Percentiles rank a stretch among this genome's conserved stretches.
Conservation (phyloP, 805 yeast genomes). For the Kodamaea sagamina region DNA sequence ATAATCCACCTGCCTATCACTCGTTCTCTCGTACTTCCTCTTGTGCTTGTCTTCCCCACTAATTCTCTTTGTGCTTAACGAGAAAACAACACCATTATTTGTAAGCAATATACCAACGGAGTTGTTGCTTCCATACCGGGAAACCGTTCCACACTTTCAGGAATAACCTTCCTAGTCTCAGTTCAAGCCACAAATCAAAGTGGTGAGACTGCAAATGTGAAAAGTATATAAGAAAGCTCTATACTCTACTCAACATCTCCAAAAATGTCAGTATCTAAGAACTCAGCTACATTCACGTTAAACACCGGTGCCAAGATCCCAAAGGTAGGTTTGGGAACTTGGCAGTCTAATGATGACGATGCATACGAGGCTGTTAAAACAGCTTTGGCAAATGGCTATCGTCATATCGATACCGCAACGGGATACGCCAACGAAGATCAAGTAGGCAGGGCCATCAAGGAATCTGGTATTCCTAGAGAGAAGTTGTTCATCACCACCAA, state of each 20-base stretch:
- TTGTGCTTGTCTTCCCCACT: no score
- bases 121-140: no score
- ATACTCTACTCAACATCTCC: no score
- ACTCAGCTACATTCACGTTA: conserved; percentile 36
- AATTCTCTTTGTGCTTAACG: no score
- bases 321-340: conserved; percentile 73
- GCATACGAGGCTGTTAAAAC: conserved; percentile 57
- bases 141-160: no score
- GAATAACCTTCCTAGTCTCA: no score
- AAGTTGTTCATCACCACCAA: conserved; percentile 74
- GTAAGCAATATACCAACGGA: no score
- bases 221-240: background rate
- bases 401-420: conserved; percentile 78
- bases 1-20: no score
- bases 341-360: conserved; percentile 55
- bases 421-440: conserved; percentile 65
- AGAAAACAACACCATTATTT: no score
- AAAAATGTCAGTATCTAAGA: conserved; percentile 10
- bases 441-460: conserved; percentile 57
- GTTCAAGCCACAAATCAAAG: no score
- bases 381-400: conserved; percentile 68
- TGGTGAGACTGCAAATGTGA: no score
- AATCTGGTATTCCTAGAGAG: conserved; percentile 62
- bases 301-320: conserved; percentile 70
- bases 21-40: no score